Conservation (phyloP, 306 rosid species). For the Gastrolobium villosum region DNA sequence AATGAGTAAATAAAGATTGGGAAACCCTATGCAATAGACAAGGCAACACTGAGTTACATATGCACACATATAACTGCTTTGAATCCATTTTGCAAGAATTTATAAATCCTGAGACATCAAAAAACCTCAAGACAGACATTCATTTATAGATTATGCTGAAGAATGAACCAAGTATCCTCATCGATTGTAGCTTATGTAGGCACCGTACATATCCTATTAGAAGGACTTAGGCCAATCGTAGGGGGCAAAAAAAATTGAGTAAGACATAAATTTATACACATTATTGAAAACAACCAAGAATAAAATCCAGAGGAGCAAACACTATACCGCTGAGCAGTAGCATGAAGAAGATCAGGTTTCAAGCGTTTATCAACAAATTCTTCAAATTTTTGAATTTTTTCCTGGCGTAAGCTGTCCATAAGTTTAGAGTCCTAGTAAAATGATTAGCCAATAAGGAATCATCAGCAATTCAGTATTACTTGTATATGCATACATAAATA, state of each 20-base stretch:
- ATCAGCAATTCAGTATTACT: slow-evolving; percentile 16
- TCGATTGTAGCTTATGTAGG: slow-evolving; percentile 9
- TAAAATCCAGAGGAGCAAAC: not conserved
- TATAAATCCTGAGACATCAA: slow-evolving; percentile 12
- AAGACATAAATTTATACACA: slow-evolving; percentile 3
- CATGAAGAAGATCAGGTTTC: slow-evolving; percentile 88
- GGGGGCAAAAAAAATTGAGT: slow-evolving; percentile 26
- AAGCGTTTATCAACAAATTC: slow-evolving; percentile 85
- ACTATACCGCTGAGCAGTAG: slow-evolving; percentile 78
- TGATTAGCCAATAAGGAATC: slow-evolving; percentile 9
- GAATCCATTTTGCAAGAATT: slow-evolving; percentile 23
- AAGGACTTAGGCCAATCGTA: not conserved
- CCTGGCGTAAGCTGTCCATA: slow-evolving; percentile 64
- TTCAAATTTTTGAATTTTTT: slow-evolving; percentile 74
- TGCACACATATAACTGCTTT: slow-evolving; percentile 2
- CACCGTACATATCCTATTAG: slow-evolving; percentile 12
- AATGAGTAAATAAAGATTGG: slow-evolving; percentile 1
- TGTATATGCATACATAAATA: not conserved
- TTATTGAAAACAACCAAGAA: slow-evolving; percentile 24
- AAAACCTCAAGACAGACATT: not conserved
- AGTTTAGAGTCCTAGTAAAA: slow-evolving; percentile 46
- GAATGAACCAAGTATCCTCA: slow-evolving; percentile 30
- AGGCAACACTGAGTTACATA: not conserved
- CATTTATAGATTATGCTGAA: not conserved
- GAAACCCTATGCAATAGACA: slow-evolving; percentile 38